A percentile compares a stretch with the other conserved stretches of the same genome.
phyloP scores from a whole-genome alignment of 192 early-diverging fungal species.

The Coemansia erecta region DNA sequence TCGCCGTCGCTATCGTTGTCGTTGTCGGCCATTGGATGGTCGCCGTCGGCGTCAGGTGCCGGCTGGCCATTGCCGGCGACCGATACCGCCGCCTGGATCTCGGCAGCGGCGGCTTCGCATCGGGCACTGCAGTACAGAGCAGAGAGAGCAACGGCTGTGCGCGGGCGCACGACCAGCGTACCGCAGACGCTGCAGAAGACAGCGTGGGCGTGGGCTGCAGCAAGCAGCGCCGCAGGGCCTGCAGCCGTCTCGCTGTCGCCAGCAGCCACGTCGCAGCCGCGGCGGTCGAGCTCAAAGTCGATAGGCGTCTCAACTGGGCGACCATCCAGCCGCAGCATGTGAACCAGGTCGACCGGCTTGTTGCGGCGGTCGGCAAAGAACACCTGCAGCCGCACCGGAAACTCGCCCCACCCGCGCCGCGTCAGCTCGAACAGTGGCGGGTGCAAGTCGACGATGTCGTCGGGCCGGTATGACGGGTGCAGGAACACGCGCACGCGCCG shows the following conservation, averaged over 20 bases:
- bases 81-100: slow-evolving; percentile 8
- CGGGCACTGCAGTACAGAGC: slow-evolving; percentile 19
- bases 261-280: slow-evolving; percentile 10
- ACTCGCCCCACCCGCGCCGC: slow-evolving; percentile 94
- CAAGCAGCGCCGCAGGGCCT: not conserved
- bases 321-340: slow-evolving; percentile 78
- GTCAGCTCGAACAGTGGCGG: slow-evolving; percentile 80
- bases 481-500: slow-evolving; percentile 80
- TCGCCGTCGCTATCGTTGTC: slow-evolving; percentile 20
- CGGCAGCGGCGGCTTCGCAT: slow-evolving; percentile 12
- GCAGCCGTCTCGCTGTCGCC: not conserved
- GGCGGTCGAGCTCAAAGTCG: slow-evolving; percentile 82
- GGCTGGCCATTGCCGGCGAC: slow-evolving; percentile 7
- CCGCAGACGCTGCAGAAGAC: slow-evolving; percentile 19
- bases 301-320: slow-evolving; percentile 71
- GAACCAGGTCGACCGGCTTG: slow-evolving; percentile 82
- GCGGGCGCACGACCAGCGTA: slow-evolving; percentile 1
- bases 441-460: slow-evolving; percentile 80
- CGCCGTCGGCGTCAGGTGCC: slow-evolving; percentile 28
- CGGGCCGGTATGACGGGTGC: slow-evolving; percentile 85
- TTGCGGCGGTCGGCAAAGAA: slow-evolving; percentile 80
- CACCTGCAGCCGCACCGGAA: slow-evolving; percentile 78
- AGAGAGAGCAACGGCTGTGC: not conserved
- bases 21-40: slow-evolving; percentile 15
- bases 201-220: not conserved